phyloP scores from a whole-genome alignment of 805 yeast species.

The Saccharomycopsis sp. region DNA sequence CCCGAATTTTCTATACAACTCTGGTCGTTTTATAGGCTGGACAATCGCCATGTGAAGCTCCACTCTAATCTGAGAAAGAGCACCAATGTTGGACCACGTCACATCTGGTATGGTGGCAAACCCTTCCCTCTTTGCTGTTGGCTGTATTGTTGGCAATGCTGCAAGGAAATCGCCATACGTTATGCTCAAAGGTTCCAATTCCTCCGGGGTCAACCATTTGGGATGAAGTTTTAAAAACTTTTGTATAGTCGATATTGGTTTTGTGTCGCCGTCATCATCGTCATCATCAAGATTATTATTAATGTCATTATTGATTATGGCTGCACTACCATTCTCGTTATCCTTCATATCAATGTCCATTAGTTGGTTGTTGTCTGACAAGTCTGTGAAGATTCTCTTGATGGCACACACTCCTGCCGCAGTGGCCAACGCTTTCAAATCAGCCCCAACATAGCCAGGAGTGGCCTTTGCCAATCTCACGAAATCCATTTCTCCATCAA shows the following conservation, averaged over 20 bases:
- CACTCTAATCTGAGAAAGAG: constrained; percentile 66
- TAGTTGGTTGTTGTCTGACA: constrained; percentile 21
- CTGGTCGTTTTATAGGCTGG: constrained; percentile 91
- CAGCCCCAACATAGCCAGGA: constrained; percentile 98
- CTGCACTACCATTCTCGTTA: not conserved
- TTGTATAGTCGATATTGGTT: constrained; percentile 56
- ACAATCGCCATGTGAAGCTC: constrained; percentile 96
- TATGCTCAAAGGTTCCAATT: constrained; percentile 67
- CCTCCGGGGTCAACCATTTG: constrained; percentile 64
- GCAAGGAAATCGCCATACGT: constrained; percentile 68
- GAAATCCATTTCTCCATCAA: constrained; percentile 66
- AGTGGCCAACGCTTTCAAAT: constrained; percentile 82
- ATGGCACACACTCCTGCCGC: constrained; percentile 95
- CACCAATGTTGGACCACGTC: constrained; percentile 93
- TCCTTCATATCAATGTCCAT: constrained; percentile 6
- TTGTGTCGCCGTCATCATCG: constrained; percentile 22
- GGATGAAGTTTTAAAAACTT: constrained; percentile 69
- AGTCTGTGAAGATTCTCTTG: constrained; percentile 71
- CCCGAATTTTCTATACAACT: constrained; percentile 81
- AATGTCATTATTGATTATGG: not conserved
- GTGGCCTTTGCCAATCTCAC: constrained; percentile 76
- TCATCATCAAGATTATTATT: not conserved
- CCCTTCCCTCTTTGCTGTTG: constrained; percentile 96
- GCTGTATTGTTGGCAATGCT: constrained; percentile 90
- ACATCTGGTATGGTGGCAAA: constrained; percentile 98